phyloP scores from a whole-genome alignment of 345 rosid genomes.

The Viola odorata region DNA sequence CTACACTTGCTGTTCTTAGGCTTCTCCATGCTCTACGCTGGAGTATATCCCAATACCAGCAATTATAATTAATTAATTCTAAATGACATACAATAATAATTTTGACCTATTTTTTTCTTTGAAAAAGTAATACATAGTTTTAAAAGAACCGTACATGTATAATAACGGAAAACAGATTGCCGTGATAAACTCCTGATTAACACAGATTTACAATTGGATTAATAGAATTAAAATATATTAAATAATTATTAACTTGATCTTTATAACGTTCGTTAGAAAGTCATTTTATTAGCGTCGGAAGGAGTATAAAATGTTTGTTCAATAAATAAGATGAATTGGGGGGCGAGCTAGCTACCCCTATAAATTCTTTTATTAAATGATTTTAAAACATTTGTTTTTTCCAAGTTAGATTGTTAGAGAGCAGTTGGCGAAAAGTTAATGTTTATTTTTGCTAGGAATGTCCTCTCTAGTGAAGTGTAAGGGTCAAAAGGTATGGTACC shows the following conservation, averaged over 20 bases:
- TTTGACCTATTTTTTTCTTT: no score
- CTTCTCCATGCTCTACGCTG: slow-evolving; percentile 12
- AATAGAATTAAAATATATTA: background rate
- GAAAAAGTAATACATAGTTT: no score
- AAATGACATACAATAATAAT: no score
- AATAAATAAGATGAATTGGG: background rate
- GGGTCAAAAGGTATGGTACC: slow-evolving; percentile 39
- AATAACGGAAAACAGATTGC: no score
- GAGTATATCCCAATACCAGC: background rate
- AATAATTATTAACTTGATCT: background rate
- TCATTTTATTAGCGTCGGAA: no score
- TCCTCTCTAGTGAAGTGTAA: slow-evolving; percentile 38
- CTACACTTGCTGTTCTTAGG: slow-evolving; percentile 12
- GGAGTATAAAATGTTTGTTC: no score
- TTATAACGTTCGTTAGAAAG: background rate
- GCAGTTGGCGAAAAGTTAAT: background rate
- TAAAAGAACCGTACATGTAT: no score
- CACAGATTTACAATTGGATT: no score
- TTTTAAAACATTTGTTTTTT: background rate
- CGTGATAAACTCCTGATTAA: no score
- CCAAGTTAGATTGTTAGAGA: slow-evolving; percentile 9
- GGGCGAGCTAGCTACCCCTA: slow-evolving; percentile 15
- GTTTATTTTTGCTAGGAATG: slow-evolving; percentile 24
- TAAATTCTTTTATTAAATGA: background rate
- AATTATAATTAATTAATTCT: background rate